Evolutionary conservation across 1,139 yeast species (phyloP).

Genomic region (Candida mesenterica): DNA sequence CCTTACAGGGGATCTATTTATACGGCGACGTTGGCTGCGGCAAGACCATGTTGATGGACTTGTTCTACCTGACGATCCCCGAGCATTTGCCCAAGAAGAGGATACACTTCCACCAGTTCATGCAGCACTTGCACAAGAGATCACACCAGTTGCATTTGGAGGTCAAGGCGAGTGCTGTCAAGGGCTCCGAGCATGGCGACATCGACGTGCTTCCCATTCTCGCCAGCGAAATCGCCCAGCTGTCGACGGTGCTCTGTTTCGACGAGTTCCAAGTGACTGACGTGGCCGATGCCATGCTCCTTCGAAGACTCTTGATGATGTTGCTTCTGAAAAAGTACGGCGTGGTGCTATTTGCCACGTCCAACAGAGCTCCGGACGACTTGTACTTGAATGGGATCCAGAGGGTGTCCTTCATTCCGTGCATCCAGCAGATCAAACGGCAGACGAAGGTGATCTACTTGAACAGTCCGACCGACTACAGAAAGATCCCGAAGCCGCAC

Average conservation of each 20-base stretch:
- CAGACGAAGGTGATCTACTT: conserved; percentile 75
- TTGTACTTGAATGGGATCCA: conserved; percentile 91
- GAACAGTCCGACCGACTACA: conserved; percentile 90
- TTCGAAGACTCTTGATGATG: conserved; percentile 68
- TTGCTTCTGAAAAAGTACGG: conserved; percentile 71
- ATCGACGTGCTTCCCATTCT: conserved; percentile 81
- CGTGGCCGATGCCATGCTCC: conserved; percentile 96
- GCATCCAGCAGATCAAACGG: conserved; percentile 74
- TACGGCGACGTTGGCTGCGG: conserved; percentile 99
- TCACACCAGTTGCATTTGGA: conserved; percentile 69
- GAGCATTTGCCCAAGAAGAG: conserved; percentile 70
- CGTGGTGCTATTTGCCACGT: conserved; percentile 84
- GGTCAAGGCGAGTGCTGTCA: conserved; percentile 1
- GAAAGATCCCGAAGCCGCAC: conserved; percentile 81
- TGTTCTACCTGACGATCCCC: conserved; percentile 84
- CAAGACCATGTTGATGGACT: conserved; percentile 96
- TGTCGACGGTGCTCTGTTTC: conserved; percentile 79
- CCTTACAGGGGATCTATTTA: conserved; percentile 77
- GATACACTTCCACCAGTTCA: conserved; percentile 92
- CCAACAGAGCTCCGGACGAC: conserved; percentile 93
- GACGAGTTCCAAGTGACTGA: conserved; percentile 97
- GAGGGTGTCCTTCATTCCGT: conserved; percentile 85
- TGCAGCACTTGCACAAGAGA: conserved; percentile 90
- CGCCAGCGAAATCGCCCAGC: conserved; percentile 78
- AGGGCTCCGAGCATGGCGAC: conserved; percentile 28